A percentile compares a stretch with the other conserved stretches of the same genome.
These are phyloP conservation scores for Lachnellula arida DNA, from an alignment of 2,329 filamentous ascomycete species.

Conservation along the genomic window DNA sequence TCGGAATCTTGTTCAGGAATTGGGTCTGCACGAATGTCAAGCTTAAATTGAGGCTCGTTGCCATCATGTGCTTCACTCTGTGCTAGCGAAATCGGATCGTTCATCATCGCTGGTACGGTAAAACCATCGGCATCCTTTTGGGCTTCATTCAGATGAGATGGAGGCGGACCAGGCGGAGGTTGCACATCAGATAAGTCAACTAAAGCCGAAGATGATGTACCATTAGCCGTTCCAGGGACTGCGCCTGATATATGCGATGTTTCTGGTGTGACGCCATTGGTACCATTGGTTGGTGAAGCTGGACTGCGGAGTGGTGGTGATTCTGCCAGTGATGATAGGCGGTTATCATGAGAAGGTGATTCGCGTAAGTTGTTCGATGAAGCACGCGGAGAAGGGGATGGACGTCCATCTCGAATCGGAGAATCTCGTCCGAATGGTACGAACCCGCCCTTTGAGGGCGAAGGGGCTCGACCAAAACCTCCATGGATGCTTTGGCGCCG, in stretches of 20 bases:
- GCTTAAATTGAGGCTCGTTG: slow-evolving; percentile 66
- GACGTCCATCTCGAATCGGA: slow-evolving; percentile 56
- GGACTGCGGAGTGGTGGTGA: slow-evolving; percentile 39
- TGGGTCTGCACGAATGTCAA: slow-evolving; percentile 74
- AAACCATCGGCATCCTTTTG: slow-evolving; percentile 72
- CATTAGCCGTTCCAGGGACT: slow-evolving; percentile 41
- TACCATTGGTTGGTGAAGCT: slow-evolving; percentile 24
- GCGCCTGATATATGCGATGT: slow-evolving; percentile 33
- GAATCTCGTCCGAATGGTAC: slow-evolving; percentile 54
- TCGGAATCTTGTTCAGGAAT: slow-evolving; percentile 74
- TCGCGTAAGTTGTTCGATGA: slow-evolving; percentile 57
- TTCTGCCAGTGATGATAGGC: slow-evolving; percentile 55
- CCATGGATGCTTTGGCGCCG: slow-evolving; percentile 63
- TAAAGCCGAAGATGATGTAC: slow-evolving; percentile 33
- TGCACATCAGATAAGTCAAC: slow-evolving; percentile 47
- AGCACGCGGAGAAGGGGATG: slow-evolving; percentile 46
- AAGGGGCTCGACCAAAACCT: slow-evolving; percentile 50
- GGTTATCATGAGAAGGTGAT: slow-evolving; percentile 37
- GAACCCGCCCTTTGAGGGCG: slow-evolving; percentile 48
- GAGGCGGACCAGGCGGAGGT: slow-evolving; percentile 47
- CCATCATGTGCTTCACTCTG: slow-evolving; percentile 58
- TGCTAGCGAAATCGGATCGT: slow-evolving; percentile 66
- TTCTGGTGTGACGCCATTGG: slow-evolving; percentile 23
- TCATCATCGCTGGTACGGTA: slow-evolving; percentile 60
- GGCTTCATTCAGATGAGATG: slow-evolving; percentile 32